These are phyloP conservation scores for Trichoderma simmonsii DNA, from an alignment of 2,329 filamentous ascomycete genomes.

Conservation along the genomic window DNA sequence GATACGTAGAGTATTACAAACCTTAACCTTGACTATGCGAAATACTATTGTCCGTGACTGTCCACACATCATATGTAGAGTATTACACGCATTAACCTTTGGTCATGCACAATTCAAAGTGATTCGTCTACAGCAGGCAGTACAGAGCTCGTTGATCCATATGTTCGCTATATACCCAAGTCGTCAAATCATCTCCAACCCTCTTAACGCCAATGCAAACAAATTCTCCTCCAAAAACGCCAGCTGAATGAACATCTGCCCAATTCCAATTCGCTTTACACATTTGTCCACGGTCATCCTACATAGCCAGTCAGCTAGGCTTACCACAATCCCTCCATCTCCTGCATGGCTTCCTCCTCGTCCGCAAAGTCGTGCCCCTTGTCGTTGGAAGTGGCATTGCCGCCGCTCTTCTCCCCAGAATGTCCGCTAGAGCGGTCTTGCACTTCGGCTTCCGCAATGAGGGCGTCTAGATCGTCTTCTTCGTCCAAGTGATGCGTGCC, in stretches of 20 bases:
- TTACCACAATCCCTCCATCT: conserved; percentile 57
- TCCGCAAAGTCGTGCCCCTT: conserved; percentile 49
- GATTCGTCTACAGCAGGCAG: not conserved
- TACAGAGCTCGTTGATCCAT: not conserved
- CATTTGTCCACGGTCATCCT: not conserved
- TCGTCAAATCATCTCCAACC: not conserved
- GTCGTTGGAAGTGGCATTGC: conserved; percentile 10
- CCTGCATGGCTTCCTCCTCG: conserved; percentile 66
- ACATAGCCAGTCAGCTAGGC: not conserved
- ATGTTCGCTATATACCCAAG: not conserved
- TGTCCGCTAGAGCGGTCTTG: conserved; percentile 20
- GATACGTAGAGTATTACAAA: too few relatives aligned
- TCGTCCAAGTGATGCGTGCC: conserved; percentile 1
- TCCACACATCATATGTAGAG: too few relatives aligned
- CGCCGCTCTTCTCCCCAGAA: not conserved
- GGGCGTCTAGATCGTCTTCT: conserved; percentile 44
- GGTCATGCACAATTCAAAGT: not conserved
- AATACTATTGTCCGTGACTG: not conserved
- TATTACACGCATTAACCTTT: not conserved
- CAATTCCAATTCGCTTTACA: not conserved
- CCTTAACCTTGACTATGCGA: not conserved
- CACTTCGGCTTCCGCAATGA: conserved; percentile 49
- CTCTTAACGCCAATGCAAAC: not conserved
- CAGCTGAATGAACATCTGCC: not conserved
- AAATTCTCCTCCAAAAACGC: not conserved